Percentiles rank a stretch among this genome's conserved stretches.
phyloP scores from a whole-genome alignment of 1,139 yeast species.

The Debaryomycetaceae sp. region DNA sequence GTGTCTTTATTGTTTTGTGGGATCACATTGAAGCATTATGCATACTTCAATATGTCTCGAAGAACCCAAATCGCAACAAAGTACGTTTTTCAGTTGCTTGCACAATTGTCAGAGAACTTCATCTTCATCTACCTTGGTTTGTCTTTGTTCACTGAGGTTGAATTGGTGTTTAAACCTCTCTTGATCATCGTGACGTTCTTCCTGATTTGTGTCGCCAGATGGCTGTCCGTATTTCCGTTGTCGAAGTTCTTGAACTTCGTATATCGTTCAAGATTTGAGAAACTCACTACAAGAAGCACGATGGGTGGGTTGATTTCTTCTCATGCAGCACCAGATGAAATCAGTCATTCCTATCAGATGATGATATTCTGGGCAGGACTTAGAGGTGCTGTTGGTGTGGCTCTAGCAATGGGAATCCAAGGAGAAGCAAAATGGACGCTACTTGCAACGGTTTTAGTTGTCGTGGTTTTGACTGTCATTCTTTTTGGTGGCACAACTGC shows the following conservation, averaged over 20 bases:
- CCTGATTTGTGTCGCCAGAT: constrained; percentile 91
- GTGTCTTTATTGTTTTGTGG: constrained; percentile 95
- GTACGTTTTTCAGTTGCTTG: constrained; percentile 87
- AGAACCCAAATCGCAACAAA: constrained; percentile 95
- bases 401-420: constrained; percentile 94
- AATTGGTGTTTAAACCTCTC: constrained; percentile 88
- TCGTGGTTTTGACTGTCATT: constrained; percentile 93
- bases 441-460: constrained; percentile 91
- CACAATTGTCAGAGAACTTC: constrained; percentile 94
- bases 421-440: constrained; percentile 90
- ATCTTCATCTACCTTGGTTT: constrained; percentile 93
- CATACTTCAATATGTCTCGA: constrained; percentile 95
- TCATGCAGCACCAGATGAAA: constrained; percentile 71
- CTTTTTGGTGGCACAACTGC: constrained; percentile 98
- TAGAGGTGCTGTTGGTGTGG: constrained; percentile 99
- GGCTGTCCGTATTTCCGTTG: constrained; percentile 96
- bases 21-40: constrained; percentile 93
- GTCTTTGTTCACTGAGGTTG: constrained; percentile 93
- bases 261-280: constrained; percentile 52
- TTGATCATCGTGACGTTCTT: constrained; percentile 85
- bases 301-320: constrained; percentile 38
- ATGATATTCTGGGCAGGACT: constrained; percentile 99
- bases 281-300: constrained; percentile 29
- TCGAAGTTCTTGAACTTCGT: constrained; percentile 82
- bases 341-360: constrained; percentile 94